A percentile compares a stretch with the other conserved stretches of the same genome.
phyloP scores from a whole-genome alignment of 306 rosid species.

The Clitoria ternatea region DNA sequence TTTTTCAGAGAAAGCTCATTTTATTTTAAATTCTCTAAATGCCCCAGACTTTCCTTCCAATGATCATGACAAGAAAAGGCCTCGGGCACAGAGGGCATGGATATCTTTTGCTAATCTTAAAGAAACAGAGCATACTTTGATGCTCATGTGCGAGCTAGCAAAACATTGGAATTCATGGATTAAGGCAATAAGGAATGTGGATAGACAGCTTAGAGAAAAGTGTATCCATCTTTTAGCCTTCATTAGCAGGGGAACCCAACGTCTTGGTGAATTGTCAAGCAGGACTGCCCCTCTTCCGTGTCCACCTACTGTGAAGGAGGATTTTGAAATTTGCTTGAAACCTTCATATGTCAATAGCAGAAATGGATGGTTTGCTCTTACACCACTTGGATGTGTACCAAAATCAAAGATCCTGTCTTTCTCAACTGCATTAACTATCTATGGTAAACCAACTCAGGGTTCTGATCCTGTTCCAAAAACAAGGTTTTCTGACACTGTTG shows the following conservation, averaged over 20 bases:
- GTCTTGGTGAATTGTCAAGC: conserved; percentile 51
- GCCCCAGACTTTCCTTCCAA: conserved; percentile 70
- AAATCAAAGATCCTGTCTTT: conserved; percentile 49
- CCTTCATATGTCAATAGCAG: conserved; percentile 66
- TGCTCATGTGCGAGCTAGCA: conserved; percentile 82
- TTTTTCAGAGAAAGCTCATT: conserved; percentile 67
- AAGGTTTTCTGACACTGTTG: conserved; percentile 67
- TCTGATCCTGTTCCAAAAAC: conserved; percentile 43
- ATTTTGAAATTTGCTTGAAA: conserved; percentile 57
- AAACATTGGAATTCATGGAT: conserved; percentile 82
- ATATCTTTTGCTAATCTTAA: conserved; percentile 60
- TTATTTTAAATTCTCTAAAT: conserved; percentile 65
- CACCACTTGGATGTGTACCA: conserved; percentile 62
- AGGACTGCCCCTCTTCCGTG: conserved; percentile 58
- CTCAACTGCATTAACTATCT: conserved; percentile 42
- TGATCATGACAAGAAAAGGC: conserved; percentile 78
- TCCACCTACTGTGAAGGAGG: conserved; percentile 77
- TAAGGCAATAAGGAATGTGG: conserved; percentile 65
- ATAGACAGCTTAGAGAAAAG: conserved; percentile 77
- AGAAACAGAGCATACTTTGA: conserved; percentile 79
- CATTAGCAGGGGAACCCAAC: conserved; percentile 74
- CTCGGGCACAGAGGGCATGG: conserved; percentile 56
- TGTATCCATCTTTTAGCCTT: conserved; percentile 93
- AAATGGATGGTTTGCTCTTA: conserved; percentile 88
- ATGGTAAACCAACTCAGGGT: conserved; percentile 46